phyloP scores from a whole-genome alignment of 2,329 filamentous ascomycete genomes.

The Drechslerella stenobrocha region DNA sequence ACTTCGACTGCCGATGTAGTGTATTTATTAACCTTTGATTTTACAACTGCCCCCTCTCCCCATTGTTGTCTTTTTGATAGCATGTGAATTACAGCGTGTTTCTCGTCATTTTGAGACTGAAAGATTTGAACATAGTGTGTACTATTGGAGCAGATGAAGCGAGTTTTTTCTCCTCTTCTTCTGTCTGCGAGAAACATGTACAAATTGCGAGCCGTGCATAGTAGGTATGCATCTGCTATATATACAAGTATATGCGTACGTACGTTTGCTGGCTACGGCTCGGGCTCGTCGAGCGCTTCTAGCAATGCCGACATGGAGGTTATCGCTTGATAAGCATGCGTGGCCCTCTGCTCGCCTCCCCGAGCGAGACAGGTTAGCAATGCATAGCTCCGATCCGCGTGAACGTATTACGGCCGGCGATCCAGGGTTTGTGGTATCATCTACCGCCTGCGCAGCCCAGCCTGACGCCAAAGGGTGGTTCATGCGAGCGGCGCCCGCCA shows the following conservation, averaged over 20 bases:
- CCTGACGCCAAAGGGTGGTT: too few species aligned
- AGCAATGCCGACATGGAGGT: too few species aligned
- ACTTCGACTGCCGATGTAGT: slow-evolving; percentile 26
- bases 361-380: too few species aligned
- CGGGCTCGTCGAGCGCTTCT: background rate
- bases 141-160: slow-evolving; percentile 3
- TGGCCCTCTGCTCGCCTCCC: too few species aligned
- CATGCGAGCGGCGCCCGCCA: too few species aligned
- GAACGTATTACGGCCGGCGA: too few species aligned
- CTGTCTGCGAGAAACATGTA: slow-evolving; percentile 9
- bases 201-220: slow-evolving; percentile 16
- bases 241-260: slow-evolving; percentile 12
- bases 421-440: too few species aligned
- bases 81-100: slow-evolving; percentile 35
- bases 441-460: too few species aligned
- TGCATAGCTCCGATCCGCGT: too few species aligned
- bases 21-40: slow-evolving; percentile 44
- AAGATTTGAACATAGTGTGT: background rate
- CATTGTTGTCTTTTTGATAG: slow-evolving; percentile 1
- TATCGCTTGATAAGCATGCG: too few species aligned
- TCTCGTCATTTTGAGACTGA: slow-evolving; percentile 9
- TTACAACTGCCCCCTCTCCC: slow-evolving; percentile 6
- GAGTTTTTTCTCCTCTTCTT: slow-evolving; percentile 2
- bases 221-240: slow-evolving; percentile 17
- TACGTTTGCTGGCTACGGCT: background rate